Evolutionary conservation across 2,329 filamentous ascomycete species (phyloP).

Genomic region (Albifimbria verrucaria): DNA sequence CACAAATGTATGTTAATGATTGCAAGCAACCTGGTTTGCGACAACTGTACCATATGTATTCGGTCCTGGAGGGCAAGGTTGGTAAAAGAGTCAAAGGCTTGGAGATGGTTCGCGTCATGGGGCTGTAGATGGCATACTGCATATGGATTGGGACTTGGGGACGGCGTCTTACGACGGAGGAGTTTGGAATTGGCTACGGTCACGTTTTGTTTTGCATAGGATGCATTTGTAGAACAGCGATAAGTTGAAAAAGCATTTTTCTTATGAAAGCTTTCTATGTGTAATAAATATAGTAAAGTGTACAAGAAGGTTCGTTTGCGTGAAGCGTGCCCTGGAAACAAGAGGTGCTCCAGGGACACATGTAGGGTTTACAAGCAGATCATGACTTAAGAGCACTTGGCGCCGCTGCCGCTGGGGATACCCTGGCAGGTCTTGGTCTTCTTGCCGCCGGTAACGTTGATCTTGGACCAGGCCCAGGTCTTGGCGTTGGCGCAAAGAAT

Average conservation of each 20-base stretch:
- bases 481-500: constrained; percentile 51
- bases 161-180: not conserved
- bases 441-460: constrained; percentile 49
- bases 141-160: not conserved
- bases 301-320: too few relatives aligned
- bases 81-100: not conserved
- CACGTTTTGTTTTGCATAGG: not conserved
- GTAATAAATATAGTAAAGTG: not conserved
- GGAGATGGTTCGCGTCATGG: not conserved
- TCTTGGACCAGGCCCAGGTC: constrained; percentile 50
- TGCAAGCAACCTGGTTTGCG: too few relatives aligned
- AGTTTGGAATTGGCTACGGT: not conserved
- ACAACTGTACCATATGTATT: too few relatives aligned
- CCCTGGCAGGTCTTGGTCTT: constrained; percentile 23
- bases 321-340: too few relatives aligned
- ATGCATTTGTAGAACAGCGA: not conserved
- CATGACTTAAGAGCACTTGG: not conserved
- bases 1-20: not conserved
- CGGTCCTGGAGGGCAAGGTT: not conserved
- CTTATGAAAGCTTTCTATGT: not conserved
- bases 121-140: not conserved
- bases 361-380: not conserved
- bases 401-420: constrained; percentile 16
- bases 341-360: too few relatives aligned
- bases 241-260: not conserved